Percentiles rank a stretch among this genome's conserved stretches.
Conservation (phyloP, 164 flowering plant genomes). For the Berberis vulgaris region DNA sequence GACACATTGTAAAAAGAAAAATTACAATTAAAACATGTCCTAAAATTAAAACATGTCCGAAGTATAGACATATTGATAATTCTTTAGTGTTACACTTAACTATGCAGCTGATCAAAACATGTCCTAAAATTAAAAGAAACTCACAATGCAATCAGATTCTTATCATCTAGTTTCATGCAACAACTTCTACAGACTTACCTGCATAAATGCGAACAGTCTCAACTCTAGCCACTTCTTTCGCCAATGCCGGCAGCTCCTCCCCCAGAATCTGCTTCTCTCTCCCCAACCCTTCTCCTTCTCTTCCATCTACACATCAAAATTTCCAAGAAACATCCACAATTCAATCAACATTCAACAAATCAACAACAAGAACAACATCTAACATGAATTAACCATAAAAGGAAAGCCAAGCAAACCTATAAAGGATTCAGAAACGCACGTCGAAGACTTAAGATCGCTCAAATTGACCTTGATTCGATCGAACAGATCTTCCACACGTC, state of each 20-base stretch:
- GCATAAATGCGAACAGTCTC: constrained; percentile 85
- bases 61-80: no score
- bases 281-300: constrained; percentile 22
- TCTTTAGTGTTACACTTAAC: no score
- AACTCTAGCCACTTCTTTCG: constrained; percentile 90
- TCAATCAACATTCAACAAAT: background rate
- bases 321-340: background rate
- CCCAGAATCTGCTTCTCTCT: constrained; percentile 36
- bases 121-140: background rate
- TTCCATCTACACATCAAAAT: constrained; percentile 28
- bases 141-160: background rate
- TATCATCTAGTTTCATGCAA: no score
- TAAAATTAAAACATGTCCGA: no score
- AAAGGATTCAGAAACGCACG: constrained; percentile 15
- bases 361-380: background rate
- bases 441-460: constrained; percentile 34
- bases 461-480: constrained; percentile 25
- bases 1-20: no score
- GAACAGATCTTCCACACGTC: constrained; percentile 20
- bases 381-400: no score
- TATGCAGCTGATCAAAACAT: background rate
- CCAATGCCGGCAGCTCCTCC: constrained; percentile 75
- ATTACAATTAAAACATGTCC: no score
- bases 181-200: constrained; percentile 31
- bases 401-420: constrained; percentile 18